Conservation (phyloP, 441 rosid species). For the Francoa sonchifolia region DNA sequence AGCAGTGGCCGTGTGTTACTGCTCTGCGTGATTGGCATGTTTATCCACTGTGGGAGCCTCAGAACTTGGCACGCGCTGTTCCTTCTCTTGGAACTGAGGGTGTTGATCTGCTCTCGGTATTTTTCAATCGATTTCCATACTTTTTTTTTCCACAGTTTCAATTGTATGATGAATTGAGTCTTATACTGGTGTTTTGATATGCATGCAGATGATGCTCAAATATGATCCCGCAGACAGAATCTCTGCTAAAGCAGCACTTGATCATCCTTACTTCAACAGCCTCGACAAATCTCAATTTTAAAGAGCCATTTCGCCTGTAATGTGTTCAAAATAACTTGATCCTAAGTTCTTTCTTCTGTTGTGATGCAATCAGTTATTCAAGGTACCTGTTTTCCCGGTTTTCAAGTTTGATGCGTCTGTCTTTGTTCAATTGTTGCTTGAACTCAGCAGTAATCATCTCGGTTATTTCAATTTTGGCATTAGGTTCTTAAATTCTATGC, state of each 20-base stretch:
- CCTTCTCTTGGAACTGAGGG: conserved; percentile 69
- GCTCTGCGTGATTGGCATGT: conserved; percentile 82
- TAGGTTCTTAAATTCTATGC: too few species aligned
- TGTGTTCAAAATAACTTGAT: background rate
- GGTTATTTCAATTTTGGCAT: too few species aligned
- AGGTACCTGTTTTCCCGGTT: too few species aligned
- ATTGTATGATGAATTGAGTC: too few species aligned
- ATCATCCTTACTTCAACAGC: conserved; percentile 76
- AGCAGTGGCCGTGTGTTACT: conserved; percentile 82
- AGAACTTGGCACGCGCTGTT: conserved; percentile 58
- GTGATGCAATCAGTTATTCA: too few species aligned
- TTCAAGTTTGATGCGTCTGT: too few species aligned
- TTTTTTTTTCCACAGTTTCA: too few species aligned
- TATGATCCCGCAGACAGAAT: conserved; percentile 82
- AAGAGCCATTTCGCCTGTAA: conserved; percentile 7
- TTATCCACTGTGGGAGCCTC: conserved; percentile 85
- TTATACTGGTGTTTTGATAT: conserved; percentile 9
- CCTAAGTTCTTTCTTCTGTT: conserved; percentile 1
- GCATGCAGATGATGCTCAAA: conserved; percentile 69
- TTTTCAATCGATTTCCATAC: too few species aligned
- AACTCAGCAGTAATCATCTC: too few species aligned
- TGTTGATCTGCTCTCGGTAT: conserved; percentile 75
- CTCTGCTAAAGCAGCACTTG: conserved; percentile 82
- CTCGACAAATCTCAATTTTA: conserved; percentile 91
- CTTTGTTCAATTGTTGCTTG: too few species aligned